These are phyloP conservation scores for Alliaria petiolata DNA, from an alignment of 345 rosid genomes.

Conservation along the genomic window DNA sequence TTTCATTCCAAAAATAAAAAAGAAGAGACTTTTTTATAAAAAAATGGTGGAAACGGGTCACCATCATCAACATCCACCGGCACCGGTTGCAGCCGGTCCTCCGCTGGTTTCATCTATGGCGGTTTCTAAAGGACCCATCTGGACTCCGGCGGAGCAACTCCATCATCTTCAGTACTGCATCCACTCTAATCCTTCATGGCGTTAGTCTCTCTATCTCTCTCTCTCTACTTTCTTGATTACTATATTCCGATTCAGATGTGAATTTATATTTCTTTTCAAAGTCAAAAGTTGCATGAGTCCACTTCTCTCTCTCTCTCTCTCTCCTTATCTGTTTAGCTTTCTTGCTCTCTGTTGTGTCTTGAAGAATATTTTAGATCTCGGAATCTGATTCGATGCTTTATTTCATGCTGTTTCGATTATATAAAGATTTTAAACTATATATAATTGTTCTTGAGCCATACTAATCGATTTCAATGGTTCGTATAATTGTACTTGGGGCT, in stretches of 20 bases:
- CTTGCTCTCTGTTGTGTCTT: neutral
- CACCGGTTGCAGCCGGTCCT: constrained; percentile 28
- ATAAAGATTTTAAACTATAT: neutral
- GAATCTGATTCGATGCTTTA: constrained; percentile 27
- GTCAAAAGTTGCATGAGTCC: constrained; percentile 28
- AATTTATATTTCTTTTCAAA: neutral
- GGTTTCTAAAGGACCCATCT: constrained; percentile 49
- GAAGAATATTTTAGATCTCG: constrained; percentile 26
- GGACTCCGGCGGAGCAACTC: constrained; percentile 89
- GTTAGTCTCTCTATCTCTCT: constrained; percentile 63
- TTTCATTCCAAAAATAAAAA: neutral
- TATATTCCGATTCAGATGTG: constrained; percentile 23
- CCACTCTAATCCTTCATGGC: constrained; percentile 97
- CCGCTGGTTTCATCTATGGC: constrained; percentile 49
- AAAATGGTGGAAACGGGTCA: constrained; percentile 56
- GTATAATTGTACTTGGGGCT: neutral
- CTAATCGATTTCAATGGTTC: too few relatives aligned
- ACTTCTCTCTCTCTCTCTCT: constrained; percentile 1
- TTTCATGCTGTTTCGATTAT: neutral
- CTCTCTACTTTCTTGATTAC: neutral
- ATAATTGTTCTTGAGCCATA: too few relatives aligned
- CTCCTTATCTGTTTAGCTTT: constrained; percentile 3
- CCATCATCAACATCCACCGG: constrained; percentile 43
- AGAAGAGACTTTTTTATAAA: neutral
- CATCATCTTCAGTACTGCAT: constrained; percentile 91